Conservation (phyloP, 1,284 basidiomycete species). For the Mycosarcoma mackinlayi region DNA sequence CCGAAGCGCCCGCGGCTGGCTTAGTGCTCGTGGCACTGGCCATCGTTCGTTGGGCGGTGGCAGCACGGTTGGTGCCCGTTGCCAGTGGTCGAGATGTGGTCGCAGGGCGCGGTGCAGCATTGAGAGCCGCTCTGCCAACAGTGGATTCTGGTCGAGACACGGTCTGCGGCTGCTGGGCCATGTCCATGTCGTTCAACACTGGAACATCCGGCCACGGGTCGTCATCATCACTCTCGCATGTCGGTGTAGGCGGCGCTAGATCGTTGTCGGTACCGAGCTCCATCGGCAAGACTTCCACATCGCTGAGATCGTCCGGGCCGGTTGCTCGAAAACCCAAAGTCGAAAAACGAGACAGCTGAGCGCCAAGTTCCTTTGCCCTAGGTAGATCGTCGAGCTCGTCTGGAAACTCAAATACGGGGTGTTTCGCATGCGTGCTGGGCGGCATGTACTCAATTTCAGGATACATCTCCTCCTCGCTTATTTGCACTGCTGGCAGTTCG, state of each 20-base stretch:
- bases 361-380: constrained; percentile 43
- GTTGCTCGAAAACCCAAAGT: constrained; percentile 16
- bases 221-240: constrained; percentile 26
- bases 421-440: constrained; percentile 28
- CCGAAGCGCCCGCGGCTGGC: not conserved
- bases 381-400: constrained; percentile 54
- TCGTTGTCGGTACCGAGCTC: constrained; percentile 4
- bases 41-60: not conserved
- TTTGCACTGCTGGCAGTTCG: constrained; percentile 16
- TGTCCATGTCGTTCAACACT: not conserved
- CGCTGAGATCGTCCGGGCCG: constrained; percentile 26
- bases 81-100: not conserved
- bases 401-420: constrained; percentile 52
- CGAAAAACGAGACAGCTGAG: constrained; percentile 27
- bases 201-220: constrained; percentile 45
- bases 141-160: not conserved
- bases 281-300: constrained; percentile 23
- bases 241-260: constrained; percentile 2
- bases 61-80: constrained; percentile 1
- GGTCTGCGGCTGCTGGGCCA: not conserved
- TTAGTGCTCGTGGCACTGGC: not conserved
- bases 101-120: not conserved
- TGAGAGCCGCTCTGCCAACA: not conserved
- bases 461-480: constrained; percentile 61
- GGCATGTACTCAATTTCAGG: constrained; percentile 63